These are phyloP conservation scores for Berberis vulgaris DNA, from an alignment of 164 flowering plant species.

Conservation along the genomic window DNA sequence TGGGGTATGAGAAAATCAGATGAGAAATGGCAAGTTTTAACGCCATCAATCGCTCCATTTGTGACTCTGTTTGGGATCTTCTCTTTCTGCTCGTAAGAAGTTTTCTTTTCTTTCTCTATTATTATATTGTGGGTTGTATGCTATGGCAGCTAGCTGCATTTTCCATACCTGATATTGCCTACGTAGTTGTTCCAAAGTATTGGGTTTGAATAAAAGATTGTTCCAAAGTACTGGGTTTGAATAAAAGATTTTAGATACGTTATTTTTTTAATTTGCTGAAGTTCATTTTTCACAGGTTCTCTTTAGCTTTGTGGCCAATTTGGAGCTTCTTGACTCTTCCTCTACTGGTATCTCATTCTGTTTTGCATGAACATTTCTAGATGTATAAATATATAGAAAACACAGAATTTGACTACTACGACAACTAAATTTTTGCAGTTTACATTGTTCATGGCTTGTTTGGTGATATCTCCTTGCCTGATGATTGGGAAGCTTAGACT, in stretches of 20 bases:
- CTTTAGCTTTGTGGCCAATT: slow-evolving; percentile 85
- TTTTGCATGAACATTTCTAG: no score
- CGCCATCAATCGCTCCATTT: slow-evolving; percentile 51
- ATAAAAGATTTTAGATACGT: no score
- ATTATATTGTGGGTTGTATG: not conserved
- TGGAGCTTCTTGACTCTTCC: slow-evolving; percentile 91
- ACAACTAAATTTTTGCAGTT: slow-evolving; percentile 46
- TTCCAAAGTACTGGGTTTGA: no score
- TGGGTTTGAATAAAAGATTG: no score
- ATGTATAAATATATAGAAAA: no score
- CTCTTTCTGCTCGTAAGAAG: slow-evolving; percentile 75
- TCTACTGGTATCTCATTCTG: slow-evolving; percentile 51
- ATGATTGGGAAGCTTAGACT: slow-evolving; percentile 33
- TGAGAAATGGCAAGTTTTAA: slow-evolving; percentile 59
- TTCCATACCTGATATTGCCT: no score
- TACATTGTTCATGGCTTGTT: slow-evolving; percentile 75
- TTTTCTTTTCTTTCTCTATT: not conserved
- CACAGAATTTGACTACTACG: not conserved
- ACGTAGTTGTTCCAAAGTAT: no score
- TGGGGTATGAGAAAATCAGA: slow-evolving; percentile 50
- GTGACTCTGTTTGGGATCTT: slow-evolving; percentile 55
- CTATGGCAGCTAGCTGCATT: no score
- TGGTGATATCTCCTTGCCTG: slow-evolving; percentile 50
- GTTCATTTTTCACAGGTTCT: slow-evolving; percentile 42
- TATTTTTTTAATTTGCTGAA: not conserved